These are phyloP conservation scores for Hyaloraphidium curvatum DNA, from an alignment of 192 early-diverging fungal genomes.

Conservation along the genomic window DNA sequence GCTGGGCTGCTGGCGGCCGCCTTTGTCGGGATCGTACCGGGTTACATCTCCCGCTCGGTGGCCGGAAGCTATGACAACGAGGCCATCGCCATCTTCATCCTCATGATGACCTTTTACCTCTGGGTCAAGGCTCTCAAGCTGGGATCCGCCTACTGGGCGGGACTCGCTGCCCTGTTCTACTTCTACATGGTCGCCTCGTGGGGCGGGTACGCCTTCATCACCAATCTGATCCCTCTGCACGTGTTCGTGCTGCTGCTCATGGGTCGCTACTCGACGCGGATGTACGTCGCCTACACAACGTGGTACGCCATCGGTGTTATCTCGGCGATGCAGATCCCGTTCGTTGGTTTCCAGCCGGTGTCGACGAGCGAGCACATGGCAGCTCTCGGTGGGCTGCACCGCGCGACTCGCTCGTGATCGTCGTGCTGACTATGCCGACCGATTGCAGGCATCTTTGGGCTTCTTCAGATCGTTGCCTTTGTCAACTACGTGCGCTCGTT, in stretches of 20 bases:
- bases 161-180: constrained; percentile 77
- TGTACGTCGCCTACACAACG: constrained; percentile 96
- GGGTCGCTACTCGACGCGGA: constrained; percentile 81
- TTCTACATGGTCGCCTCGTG: constrained; percentile 99
- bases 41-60: constrained; percentile 99
- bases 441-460: constrained; percentile 68
- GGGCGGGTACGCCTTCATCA: constrained; percentile 99
- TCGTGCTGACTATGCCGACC: background rate
- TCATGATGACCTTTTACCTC: constrained; percentile 93
- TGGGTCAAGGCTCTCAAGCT: constrained; percentile 94
- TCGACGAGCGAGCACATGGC: constrained; percentile 99
- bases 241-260: constrained; percentile 83
- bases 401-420: background rate
- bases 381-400: constrained; percentile 49
- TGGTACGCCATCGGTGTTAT: constrained; percentile 94
- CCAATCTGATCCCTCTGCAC: constrained; percentile 94
- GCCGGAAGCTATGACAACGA: constrained; percentile 99
- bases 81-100: constrained; percentile 96
- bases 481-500: constrained; percentile 59
- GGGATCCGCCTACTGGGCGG: constrained; percentile 81
- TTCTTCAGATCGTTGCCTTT: constrained; percentile 90
- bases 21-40: constrained; percentile 96
- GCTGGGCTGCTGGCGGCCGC: constrained; percentile 93
- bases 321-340: constrained; percentile 96
- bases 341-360: constrained; percentile 98